Evolutionary conservation across 805 yeast genomes (phyloP).

Genomic region (Vanderwaltozyma verrucispora): DNA sequence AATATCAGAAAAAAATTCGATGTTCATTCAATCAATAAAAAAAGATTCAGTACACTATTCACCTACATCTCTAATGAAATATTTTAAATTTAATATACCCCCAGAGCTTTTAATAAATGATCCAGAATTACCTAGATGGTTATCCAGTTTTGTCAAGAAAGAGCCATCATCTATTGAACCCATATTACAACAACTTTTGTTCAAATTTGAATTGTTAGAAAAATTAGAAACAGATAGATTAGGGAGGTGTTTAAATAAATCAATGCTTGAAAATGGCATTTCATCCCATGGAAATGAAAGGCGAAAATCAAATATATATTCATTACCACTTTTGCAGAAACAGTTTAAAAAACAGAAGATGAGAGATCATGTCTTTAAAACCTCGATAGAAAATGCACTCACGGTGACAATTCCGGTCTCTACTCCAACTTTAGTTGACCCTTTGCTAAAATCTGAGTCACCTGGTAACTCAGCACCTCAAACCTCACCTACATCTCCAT

Average conservation of each 20-base stretch:
- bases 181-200: conserved; percentile 20
- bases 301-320: conserved; percentile 14
- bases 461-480: background rate
- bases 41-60: conserved; percentile 26
- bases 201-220: conserved; percentile 29
- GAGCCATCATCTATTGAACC: no score
- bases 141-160: conserved; percentile 7
- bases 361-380: no score
- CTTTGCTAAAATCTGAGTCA: background rate
- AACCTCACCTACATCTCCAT: conserved; percentile 5
- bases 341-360: conserved; percentile 11
- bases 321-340: conserved; percentile 15
- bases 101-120: conserved; percentile 10
- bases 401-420: conserved; percentile 1
- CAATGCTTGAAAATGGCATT: background rate
- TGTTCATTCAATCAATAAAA: conserved; percentile 26
- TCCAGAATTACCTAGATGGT: conserved; percentile 26
- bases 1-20: conserved; percentile 10
- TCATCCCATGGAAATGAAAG: background rate
- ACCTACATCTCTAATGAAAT: conserved; percentile 23
- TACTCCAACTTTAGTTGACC: background rate
- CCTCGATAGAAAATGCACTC: no score
- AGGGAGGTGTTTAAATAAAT: conserved; percentile 14
- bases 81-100: conserved; percentile 23
- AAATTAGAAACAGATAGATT: conserved; percentile 24